Evolutionary conservation across 2,329 filamentous ascomycete genomes (phyloP).

Genomic region (Aspergillus novofumigatus): DNA sequence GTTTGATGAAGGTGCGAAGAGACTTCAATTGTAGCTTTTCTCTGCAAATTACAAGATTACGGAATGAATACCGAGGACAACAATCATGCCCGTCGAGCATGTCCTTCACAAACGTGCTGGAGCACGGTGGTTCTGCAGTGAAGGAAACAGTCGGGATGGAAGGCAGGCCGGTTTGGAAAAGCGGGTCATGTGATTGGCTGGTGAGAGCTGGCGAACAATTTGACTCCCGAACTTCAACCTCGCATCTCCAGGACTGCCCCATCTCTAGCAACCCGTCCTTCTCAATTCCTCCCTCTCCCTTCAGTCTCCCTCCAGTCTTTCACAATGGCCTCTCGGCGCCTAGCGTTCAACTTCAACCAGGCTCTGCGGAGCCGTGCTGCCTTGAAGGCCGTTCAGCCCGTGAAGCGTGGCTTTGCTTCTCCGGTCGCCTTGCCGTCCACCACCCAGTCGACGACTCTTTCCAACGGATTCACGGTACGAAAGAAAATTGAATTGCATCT

Average conservation of each 20-base stretch:
- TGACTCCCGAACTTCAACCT: constrained; percentile 44
- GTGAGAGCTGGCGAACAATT: constrained; percentile 40
- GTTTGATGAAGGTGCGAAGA: background rate
- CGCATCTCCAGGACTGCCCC: constrained; percentile 31
- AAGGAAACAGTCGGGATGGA: constrained; percentile 34
- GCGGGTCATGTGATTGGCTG: constrained; percentile 44
- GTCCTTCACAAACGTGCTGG: too few relatives aligned
- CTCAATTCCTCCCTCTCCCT: constrained; percentile 46
- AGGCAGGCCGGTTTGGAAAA: constrained; percentile 35
- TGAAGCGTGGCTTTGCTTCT: constrained; percentile 85
- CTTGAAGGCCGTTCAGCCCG: constrained; percentile 69
- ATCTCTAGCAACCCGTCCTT: constrained; percentile 24
- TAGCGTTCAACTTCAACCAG: constrained; percentile 90
- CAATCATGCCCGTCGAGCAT: background rate
- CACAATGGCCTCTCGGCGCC: constrained; percentile 91
- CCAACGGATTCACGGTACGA: constrained; percentile 91
- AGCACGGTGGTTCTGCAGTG: background rate
- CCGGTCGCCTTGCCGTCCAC: constrained; percentile 69
- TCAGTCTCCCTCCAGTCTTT: constrained; percentile 40
- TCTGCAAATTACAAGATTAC: background rate
- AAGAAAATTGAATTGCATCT: constrained; percentile 3
- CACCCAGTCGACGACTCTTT: constrained; percentile 93
- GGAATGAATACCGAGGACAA: background rate
- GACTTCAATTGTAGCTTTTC: background rate
- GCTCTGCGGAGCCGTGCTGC: constrained; percentile 83